Percentiles rank a stretch among this genome's conserved stretches.
Conservation (phyloP, 2,329 filamentous ascomycete genomes). For the Fusarium subglutinans region DNA sequence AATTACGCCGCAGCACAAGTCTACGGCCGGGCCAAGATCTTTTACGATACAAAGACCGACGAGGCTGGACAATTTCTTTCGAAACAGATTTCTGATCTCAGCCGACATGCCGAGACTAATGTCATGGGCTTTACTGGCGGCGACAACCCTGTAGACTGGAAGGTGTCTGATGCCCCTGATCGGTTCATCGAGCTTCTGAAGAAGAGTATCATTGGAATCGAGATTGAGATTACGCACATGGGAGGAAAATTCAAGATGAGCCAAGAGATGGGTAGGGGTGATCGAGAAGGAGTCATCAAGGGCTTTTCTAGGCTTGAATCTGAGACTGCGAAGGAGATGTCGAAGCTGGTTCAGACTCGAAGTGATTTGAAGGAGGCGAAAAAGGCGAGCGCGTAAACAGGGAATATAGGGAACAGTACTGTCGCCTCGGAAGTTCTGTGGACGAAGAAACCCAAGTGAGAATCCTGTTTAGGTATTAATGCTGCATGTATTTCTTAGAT, state of each 20-base stretch:
- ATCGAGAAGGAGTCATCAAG: conserved; percentile 64
- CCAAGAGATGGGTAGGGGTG: conserved; percentile 64
- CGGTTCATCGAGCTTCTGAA: conserved; percentile 65
- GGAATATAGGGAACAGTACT: not conserved
- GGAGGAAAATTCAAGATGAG: conserved; percentile 75
- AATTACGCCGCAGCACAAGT: conserved; percentile 73
- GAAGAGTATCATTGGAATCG: conserved; percentile 69
- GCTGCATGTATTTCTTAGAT: not conserved
- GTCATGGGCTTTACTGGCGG: conserved; percentile 65
- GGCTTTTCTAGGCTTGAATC: conserved; percentile 58
- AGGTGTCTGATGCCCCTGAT: conserved; percentile 65
- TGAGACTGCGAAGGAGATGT: conserved; percentile 45
- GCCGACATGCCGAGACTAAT: conserved; percentile 58
- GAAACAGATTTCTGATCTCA: conserved; percentile 63
- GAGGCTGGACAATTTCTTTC: conserved; percentile 57
- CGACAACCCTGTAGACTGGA: conserved; percentile 57
- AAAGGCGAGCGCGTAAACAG: conserved; percentile 3
- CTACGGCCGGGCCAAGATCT: conserved; percentile 66
- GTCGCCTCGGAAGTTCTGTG: not conserved
- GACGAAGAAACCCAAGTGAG: not conserved
- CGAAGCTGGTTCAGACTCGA: conserved; percentile 46
- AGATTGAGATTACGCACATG: conserved; percentile 64
- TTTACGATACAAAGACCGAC: conserved; percentile 57
- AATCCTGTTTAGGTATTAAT: not conserved
- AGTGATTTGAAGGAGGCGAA: conserved; percentile 41